Base-by-base conservation (phyloP, 805 yeast genomes). In the Lachancea thermotolerans region DNA sequence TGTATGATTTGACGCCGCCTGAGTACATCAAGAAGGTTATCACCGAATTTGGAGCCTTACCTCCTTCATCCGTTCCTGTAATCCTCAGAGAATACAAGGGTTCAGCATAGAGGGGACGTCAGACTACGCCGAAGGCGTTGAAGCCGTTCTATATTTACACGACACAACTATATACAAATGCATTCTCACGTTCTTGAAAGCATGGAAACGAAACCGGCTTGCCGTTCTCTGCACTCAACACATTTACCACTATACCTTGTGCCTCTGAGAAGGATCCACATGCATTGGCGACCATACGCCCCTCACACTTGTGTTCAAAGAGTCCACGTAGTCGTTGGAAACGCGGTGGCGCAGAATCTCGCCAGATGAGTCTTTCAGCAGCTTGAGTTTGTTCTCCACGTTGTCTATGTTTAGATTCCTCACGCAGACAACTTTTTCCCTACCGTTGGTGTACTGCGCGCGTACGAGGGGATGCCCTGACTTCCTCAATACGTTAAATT, bases 271-370 rank as follows among this genome's bases (percentile, higher is more conserved):
- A 11, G 62, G 46, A 39, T 74, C 78, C 41, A 77, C 82, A 60
- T 90, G 96, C 71, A 91, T 73, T 47, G 99, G 99, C 38, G 97
- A 89, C 99, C 99, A 93, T 40, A 93, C 75, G 59, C 99, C 99
- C 74, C 99, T 84, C 14, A 91, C 89, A 46, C 95, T 81, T 44
- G 75, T 77, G 62, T 91, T 93, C 50, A 75, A 67, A 35, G 95
- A 82, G 65, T 80, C 77, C 31, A 93, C 98, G 47, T 87, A 83
- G 60, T 85, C 81, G 54, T 71, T 79, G 64, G 84, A 84, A 55
- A 74, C 69, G 57, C 76, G 73, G 57, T 79, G 81, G 53, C 69
- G 65, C 43, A 82, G 60, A 46, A 69, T 69, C 29, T 69, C 73
- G 42, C 97, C 97, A 39, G 85, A 75, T 25, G 89, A 70, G 60